Base-by-base conservation (phyloP, 805 yeast species). In the Ogataea methylovora region DNA sequence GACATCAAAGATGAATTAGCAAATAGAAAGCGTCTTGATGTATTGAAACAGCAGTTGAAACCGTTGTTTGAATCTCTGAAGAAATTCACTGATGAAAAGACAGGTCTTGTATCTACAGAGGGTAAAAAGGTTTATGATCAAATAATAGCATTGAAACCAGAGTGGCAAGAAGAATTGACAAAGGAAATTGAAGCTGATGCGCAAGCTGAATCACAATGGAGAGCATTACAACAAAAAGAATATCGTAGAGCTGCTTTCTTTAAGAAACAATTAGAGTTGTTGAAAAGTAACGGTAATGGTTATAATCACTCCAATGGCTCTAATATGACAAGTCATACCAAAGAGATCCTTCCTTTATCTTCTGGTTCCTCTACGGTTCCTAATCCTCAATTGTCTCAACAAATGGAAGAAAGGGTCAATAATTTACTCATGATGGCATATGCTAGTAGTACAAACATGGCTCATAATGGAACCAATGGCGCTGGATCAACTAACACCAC, bases 221-320 rank as follows among this genome's bases (percentile, higher is more conserved):
- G 63, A 42, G 58, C 61, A 2, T 46, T 53, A 23, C 67, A 60
- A 35, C 63, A 60, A 37, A 49, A 52, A 24, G 68, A 63, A 36
- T 58, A 51, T 21, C 41, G 45, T 10, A 48, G 54, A 24, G 51
- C 60, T 34, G 44, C 51, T 15, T 37, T 47, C 13, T 42, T 54
- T 23, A 43, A 51, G 17, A 47, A 45, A 13, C 44, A 49, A 21
- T 37, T 26, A 12, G 35, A 25, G 4, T 16, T 20, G 31, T 46
- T n/a, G 48, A 48, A 11, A 19, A 48, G 42, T 9, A 27, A 29
- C 14, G n/a, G 6, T 24, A 6, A 11, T 10, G 5, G 23, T 7
- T 21, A 24, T 31, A 12, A 27, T 25, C 13, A 14, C 15, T n/a
- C 16, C 6, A 13, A 15, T 30, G 41, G 31, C 5, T 7, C 21